phyloP scores from a whole-genome alignment of 2,329 filamentous ascomycete species.

The Colletotrichum endophyticum region DNA sequence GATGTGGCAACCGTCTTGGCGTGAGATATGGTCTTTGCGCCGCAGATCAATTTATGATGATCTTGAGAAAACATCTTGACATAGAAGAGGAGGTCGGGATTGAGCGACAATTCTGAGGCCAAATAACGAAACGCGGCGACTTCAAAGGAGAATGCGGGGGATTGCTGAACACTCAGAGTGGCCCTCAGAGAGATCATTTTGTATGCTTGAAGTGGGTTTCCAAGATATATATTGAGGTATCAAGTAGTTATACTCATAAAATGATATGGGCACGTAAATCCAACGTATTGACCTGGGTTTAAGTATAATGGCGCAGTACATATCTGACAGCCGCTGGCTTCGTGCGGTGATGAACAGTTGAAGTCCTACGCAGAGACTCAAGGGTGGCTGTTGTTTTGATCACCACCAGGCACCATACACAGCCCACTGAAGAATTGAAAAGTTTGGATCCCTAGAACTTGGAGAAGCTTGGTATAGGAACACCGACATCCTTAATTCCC shows the following conservation, averaged over 20 bases:
- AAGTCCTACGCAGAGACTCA: not conserved
- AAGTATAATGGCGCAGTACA: too few relatives aligned
- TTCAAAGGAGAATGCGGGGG: too few relatives aligned
- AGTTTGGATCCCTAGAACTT: not conserved
- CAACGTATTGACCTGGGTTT: too few relatives aligned
- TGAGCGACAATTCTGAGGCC: too few relatives aligned
- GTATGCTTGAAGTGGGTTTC: too few relatives aligned
- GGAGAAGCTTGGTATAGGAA: not conserved
- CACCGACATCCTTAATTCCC: not conserved
- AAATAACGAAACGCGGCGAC: too few relatives aligned
- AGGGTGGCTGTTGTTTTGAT: not conserved
- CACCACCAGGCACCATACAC: not conserved
- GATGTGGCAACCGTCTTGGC: not conserved
- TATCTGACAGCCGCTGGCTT: too few relatives aligned
- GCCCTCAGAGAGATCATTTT: too few relatives aligned
- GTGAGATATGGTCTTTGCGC: not conserved
- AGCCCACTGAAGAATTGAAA: not conserved
- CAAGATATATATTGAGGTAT: too few relatives aligned
- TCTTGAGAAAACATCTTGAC: not conserved
- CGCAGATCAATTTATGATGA: not conserved
- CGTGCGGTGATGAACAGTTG: not conserved
- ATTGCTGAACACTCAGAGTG: too few relatives aligned
- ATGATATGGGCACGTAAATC: too few relatives aligned
- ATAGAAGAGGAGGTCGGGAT: not conserved
- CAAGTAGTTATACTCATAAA: too few relatives aligned